Base-by-base conservation (phyloP, 2,329 filamentous ascomycete species). In the Zopfia rhizophila region DNA sequence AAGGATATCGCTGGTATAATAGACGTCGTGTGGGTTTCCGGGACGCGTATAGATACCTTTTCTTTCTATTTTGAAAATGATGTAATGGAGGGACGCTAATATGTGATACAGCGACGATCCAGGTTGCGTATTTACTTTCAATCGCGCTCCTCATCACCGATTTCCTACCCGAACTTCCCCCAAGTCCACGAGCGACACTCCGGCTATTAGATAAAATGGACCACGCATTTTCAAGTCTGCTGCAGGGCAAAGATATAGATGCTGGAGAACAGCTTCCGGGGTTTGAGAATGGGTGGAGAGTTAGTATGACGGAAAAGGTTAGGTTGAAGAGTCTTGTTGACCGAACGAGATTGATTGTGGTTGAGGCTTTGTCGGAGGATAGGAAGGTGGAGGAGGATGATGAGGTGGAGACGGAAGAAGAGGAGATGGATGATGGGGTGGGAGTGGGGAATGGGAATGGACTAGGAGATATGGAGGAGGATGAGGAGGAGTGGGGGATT, bases 231-330 rank as follows among this genome's bases (percentile, higher is more conserved):
- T 83, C 89, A 1, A 90, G 87, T 46, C 75, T 97, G 7, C 66
- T 96, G 1, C 75, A 78, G 17, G 88, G 89, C 3, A 74, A 81
- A 45, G 85, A 96, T 61, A 72, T 85, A 3, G 82, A 86, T 11
- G 86, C 86, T 0, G 81, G 82, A 0, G 82, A 86, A 27, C 61
- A 76, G 0, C 75, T 96, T 1, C 86, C 90, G 0, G 90, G 91
- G 0, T 91, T 92, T 52, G 82, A 85, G 53, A 78, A 75, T 5
- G 82, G 82, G 1, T 74, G 79, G 4, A 74, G 74, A 7, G 87
- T 90, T 1, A 87, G 90, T 77, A 91, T 86, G 13, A 93, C 89
- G 1, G 91, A 97, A 68, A 96, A 94, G 79, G 91, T 97, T 6
- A 83, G 93, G 28, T 88, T 92, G 54, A 88, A 89, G 64, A 90